Base-by-base conservation (phyloP, 352 stramenopile genomes). In the Phytopythium oedochilum region DNA sequence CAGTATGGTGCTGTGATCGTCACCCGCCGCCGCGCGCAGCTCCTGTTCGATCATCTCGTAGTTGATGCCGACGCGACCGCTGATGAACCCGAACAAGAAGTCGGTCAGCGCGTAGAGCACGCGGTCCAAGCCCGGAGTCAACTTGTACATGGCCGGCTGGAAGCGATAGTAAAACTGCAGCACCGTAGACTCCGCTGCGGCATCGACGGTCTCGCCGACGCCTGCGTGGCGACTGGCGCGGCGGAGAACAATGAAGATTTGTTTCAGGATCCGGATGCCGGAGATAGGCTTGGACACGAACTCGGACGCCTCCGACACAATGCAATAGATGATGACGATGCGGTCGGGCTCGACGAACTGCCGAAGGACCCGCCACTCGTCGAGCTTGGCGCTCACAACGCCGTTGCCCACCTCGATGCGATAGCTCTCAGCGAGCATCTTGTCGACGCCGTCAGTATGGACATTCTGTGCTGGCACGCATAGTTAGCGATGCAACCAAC, bases 21-120 rank as follows among this genome's bases (percentile, higher is more conserved):
- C 32, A 36, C 7, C 10, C n/a, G n/a, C n/a, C n/a, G 40, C 25
- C 14, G 40, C 40, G 9, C 15, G 40, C 40, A 46, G 40, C 12
- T 29, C 22, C 40, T 46, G 20, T 22, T 51, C 44, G n/a, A 51
- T 51, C 44, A 51, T 51, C n/a, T 51, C 26, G 44, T 51, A 51
- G 44, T 51, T 51, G 17, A 36, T 51, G 44, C 44, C 23, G 44
- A 51, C 36, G 7, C 25, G 25, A 6, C 44, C 44, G 44, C 25
- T 8, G 25, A 51, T 36, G 26, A 51, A 51, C 18, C 25, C 44
- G 17, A 51, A 51, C 44, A 36, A 9, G 8, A 51, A 51, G 28
- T 51, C 44, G 3, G 44, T 51, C 44, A 51, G 25, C 5, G 44
- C 44, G 15, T 25, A 25, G 8, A 51, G 22, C 18, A 26, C 36